Evolutionary conservation across 1,284 basidiomycete genomes (phyloP), one percentile per base, ranked within the genome.

Genomic region (Austroboletus novae-zelandiae): DNA sequence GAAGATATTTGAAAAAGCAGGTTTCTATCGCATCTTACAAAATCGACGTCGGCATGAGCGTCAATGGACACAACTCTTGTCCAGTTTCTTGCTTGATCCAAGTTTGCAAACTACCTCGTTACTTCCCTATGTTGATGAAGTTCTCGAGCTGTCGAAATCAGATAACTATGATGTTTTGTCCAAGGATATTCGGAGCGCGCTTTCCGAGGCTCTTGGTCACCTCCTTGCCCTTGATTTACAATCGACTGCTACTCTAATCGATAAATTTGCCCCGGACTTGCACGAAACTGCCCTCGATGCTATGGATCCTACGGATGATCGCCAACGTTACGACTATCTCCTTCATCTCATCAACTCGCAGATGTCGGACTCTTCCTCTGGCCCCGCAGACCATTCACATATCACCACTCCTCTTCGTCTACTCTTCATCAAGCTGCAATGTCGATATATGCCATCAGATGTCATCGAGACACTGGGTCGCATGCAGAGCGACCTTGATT

Each of bases 1-100:
- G 29, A 65, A 67, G 9, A 70, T 90, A 1, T 95, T 99, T 61
- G 84, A 91, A 63, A 61, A 75, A 15, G 95, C 96, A 1, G 84
- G 89, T 0, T 99, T 99, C 71, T 94, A 86, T 68, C 83, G 93
- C 40, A 95, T 99, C 53, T 74, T 99, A 20, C 84, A 92, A 30
- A 76, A 81, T 1, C 89, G 89, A 71, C 87, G 94, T 71, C 77
- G 81, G 17, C 83, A 84, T 42, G 90, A 94, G 48, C 76, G 73
- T 39, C 79, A 82, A 53, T 99, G 94, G 94, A 74, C 80, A 4
- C 73, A 79, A 9, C 74, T 98, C 31, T 69, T 95, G 27, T 72
- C 75, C 35, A 87, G 90, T 3, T 88, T 86, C 58, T 66, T 98
- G 31, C 76, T 81, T n/a, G 94, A 98, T 67, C 77, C 81, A 0